Evolutionary conservation across 2,329 filamentous ascomycete genomes (phyloP).

Genomic region (Alternaria sp.): DNA sequence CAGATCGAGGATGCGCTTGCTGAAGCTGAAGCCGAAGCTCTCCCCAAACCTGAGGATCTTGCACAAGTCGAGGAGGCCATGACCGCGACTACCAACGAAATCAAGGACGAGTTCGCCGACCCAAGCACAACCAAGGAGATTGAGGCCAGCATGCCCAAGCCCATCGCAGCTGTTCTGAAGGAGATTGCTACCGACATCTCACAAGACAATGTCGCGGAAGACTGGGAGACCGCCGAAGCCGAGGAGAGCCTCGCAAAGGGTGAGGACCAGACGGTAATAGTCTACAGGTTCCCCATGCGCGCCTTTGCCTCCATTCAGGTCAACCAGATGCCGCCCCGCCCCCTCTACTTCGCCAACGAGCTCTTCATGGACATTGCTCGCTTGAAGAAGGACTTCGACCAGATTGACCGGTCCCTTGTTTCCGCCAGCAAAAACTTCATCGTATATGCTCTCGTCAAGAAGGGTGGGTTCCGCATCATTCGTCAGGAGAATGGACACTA

Average conservation of each 20-base stretch:
- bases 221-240: conserved; percentile 87
- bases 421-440: conserved; percentile 91
- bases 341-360: conserved; percentile 75
- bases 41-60: conserved; percentile 55
- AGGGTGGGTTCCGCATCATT: conserved; percentile 90
- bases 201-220: conserved; percentile 73
- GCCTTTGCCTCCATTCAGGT: conserved; percentile 93
- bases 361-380: conserved; percentile 91
- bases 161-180: conserved; percentile 65
- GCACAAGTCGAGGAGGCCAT: conserved; percentile 65
- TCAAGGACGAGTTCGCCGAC: conserved; percentile 60
- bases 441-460: conserved; percentile 91
- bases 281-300: conserved; percentile 96
- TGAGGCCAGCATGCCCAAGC: conserved; percentile 62
- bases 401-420: conserved; percentile 92
- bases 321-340: conserved; percentile 62
- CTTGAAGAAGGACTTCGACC: conserved; percentile 97
- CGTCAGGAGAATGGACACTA: conserved; percentile 92
- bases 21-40: conserved; percentile 53
- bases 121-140: conserved; percentile 62
- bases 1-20: conserved; percentile 72
- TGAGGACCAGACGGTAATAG: conserved; percentile 73
- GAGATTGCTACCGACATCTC: conserved; percentile 65
- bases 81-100: conserved; percentile 58
- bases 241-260: conserved; percentile 74